phyloP scores from a whole-genome alignment of 352 stramenopile species.

The Plasmopara viticola region DNA sequence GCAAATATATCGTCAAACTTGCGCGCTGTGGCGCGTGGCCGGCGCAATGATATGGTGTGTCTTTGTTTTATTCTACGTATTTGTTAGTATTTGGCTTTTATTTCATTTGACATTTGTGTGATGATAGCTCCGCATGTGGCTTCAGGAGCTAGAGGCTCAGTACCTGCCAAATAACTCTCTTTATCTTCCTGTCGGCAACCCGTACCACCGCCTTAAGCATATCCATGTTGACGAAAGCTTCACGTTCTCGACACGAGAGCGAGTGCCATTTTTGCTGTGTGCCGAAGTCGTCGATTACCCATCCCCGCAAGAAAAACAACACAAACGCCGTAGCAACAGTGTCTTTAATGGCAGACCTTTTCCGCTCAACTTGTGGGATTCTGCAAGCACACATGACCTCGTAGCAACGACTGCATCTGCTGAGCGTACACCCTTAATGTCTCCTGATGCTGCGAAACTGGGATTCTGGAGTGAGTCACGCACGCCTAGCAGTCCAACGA shows the following conservation, averaged over 20 bases:
- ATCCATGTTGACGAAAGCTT: constrained; percentile 79
- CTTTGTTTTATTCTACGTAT: background rate
- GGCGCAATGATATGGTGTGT: constrained; percentile 65
- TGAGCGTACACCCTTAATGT: constrained; percentile 39
- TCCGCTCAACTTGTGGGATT: constrained; percentile 62
- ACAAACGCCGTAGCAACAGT: constrained; percentile 35
- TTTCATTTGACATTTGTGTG: background rate
- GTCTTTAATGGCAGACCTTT: constrained; percentile 55
- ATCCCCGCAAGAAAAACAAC: constrained; percentile 23
- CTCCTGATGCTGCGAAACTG: constrained; percentile 52
- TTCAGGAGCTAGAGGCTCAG: constrained; percentile 54
- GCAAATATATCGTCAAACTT: constrained; percentile 73
- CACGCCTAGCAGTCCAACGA: constrained; percentile 40
- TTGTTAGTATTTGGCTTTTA: no score
- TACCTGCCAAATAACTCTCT: constrained; percentile 75
- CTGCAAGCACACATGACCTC: constrained; percentile 32
- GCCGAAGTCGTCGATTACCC: constrained; percentile 73
- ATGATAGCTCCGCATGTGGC: constrained; percentile 54
- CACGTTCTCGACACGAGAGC: constrained; percentile 76
- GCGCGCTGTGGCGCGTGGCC: constrained; percentile 42
- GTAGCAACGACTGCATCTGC: constrained; percentile 19
- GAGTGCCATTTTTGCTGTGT: constrained; percentile 75
- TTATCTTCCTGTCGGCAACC: constrained; percentile 72
- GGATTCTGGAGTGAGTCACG: constrained; percentile 82
- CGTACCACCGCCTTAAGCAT: constrained; percentile 67